phyloP scores from a whole-genome alignment of 148 eudicot genomes.

The Rhododendron kiyosumense region DNA sequence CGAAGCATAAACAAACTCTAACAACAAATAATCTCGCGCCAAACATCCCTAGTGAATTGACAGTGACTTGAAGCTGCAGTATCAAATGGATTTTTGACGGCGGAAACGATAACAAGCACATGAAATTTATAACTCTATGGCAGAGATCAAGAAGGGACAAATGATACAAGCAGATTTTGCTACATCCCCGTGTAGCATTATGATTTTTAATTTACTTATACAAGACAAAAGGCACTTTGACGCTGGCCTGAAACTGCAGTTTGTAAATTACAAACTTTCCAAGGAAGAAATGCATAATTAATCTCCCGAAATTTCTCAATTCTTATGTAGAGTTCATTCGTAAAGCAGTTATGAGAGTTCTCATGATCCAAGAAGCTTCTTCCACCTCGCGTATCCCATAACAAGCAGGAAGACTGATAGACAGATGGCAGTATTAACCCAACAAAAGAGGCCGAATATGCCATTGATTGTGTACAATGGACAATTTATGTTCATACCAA shows the following conservation, averaged over 20 bases:
- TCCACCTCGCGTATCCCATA: constrained; percentile 89
- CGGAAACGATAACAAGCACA: neutral
- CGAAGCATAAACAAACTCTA: neutral
- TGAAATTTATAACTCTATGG: neutral
- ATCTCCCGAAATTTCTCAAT: neutral
- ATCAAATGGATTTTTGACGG: too few relatives aligned
- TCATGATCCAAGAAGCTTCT: constrained; percentile 63
- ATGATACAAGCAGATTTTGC: neutral
- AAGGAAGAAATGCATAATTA: neutral
- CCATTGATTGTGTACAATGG: constrained; percentile 28
- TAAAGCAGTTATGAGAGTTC: neutral
- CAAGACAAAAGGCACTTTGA: constrained; percentile 2
- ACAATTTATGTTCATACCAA: constrained; percentile 81
- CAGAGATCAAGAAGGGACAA: neutral
- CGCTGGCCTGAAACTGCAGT: neutral
- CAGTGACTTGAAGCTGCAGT: neutral
- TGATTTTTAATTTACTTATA: too few relatives aligned
- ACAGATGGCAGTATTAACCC: constrained; percentile 31
- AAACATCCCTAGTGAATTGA: neutral
- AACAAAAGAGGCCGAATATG: constrained; percentile 33
- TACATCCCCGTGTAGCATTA: neutral
- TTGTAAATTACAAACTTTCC: neutral
- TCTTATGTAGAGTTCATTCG: neutral
- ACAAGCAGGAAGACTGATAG: constrained; percentile 58
- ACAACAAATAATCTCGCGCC: neutral